Evolutionary conservation across 2,329 filamentous ascomycete species (phyloP), one percentile per base, ranked within the genome.

Genomic region (Ophiocordyceps camponoti-leonardi): DNA sequence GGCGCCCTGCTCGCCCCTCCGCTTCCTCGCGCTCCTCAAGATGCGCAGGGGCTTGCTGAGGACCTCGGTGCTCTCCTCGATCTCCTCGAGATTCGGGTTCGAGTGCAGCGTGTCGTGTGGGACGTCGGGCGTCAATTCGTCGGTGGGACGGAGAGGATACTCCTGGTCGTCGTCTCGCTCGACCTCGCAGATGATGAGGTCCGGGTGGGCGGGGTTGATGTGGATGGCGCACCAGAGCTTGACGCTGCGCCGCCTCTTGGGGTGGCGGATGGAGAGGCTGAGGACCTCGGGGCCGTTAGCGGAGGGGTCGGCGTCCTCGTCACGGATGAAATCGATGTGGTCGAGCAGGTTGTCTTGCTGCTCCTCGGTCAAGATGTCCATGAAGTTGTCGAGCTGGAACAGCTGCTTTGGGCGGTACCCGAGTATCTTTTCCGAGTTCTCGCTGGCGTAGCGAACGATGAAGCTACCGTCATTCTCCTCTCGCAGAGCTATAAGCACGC

Each of bases 161-260:
- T 74, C 60, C 0, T 67, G 61, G 50, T 93, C 86, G 49, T 94
- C 82, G 57, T 94, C 86, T 2, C 86, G 62, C 58, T 94, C 87
- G 47, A 94, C 90, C 56, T 94, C 87, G 67, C 86, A 93, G 11
- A 94, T 82, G 26, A 94, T 67, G 22, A 90, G 61, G 42, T 84
- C 75, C 0, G 77, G 73, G 50, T 86, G 77, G 1, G 68, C 63
- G 1, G 79, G 71, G 44, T 80, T 83, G 47, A 84, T 73, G 55
- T 94, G 87, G 52, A 92, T 80, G 8, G 86, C 86, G 58, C 86
- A 93, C 87, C 87, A 94, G 2, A 94, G 64, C 56, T 88, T 92
- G 45, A 73, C 67, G 4, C 67, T 69, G 48, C 72, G 71, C 19
- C 69, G 67, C 37, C 41, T 47, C 23, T 71, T 66, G 0, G 77